Conservation (phyloP, 441 rosid species). For the Adansonia rubrostipa region DNA sequence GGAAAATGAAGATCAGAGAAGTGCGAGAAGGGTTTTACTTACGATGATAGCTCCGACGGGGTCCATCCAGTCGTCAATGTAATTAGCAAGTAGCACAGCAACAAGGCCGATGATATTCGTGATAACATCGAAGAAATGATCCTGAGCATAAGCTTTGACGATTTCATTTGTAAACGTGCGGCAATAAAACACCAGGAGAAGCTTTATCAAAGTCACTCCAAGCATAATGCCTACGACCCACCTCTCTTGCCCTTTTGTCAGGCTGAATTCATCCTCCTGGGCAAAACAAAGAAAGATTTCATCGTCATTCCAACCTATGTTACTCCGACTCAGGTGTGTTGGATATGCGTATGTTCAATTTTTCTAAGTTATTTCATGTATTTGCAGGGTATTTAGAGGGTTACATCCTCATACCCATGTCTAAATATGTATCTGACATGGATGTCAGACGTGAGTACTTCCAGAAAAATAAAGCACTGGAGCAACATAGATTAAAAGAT, state of each 20-base stretch:
- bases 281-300: conserved; percentile 18
- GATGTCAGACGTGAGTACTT: no score
- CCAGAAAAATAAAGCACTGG: no score
- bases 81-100: conserved; percentile 87
- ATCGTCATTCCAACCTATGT: background rate
- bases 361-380: no score
- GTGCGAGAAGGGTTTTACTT: conserved; percentile 35
- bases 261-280: conserved; percentile 68
- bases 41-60: conserved; percentile 96
- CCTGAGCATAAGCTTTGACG: conserved; percentile 93
- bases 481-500: background rate
- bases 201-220: conserved; percentile 77
- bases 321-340: no score
- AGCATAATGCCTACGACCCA: conserved; percentile 97
- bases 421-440: no score
- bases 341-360: no score
- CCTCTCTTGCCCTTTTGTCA: conserved; percentile 70
- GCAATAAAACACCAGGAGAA: conserved; percentile 72
- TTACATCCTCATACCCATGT: no score
- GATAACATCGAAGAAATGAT: conserved; percentile 91
- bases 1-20: background rate
- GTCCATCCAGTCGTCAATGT: conserved; percentile 81
- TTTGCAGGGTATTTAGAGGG: no score
- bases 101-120: conserved; percentile 88
- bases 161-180: conserved; percentile 82